A percentile compares a stretch with the other conserved stretches of the same genome.
These are phyloP conservation scores for Torrubiella hemipterigena DNA, from an alignment of 2,329 filamentous ascomycete genomes.

Conservation along the genomic window DNA sequence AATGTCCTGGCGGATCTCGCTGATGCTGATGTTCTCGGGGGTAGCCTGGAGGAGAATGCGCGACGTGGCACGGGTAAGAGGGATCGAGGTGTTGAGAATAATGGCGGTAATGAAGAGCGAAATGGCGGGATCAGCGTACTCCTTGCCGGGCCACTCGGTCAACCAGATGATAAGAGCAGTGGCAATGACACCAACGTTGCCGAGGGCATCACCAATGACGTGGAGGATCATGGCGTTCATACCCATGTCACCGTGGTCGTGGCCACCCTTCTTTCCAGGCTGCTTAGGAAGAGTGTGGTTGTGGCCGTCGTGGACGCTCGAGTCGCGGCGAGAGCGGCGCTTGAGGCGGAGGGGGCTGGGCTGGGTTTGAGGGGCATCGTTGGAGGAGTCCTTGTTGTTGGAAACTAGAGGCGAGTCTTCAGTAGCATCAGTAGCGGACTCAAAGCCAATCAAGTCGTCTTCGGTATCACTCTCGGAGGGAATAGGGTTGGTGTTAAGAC, in stretches of 20 bases:
- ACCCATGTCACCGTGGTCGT: constrained; percentile 81
- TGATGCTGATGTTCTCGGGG: constrained; percentile 74
- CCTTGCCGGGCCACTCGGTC: constrained; percentile 66
- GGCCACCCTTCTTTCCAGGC: constrained; percentile 47
- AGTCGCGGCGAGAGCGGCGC: constrained; percentile 29
- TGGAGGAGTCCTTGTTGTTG: constrained; percentile 17
- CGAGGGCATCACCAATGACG: constrained; percentile 71
- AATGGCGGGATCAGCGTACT: constrained; percentile 83
- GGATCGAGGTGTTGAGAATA: constrained; percentile 62
- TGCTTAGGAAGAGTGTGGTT: constrained; percentile 70
- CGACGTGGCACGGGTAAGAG: constrained; percentile 66
- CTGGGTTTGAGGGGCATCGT: constrained; percentile 12
- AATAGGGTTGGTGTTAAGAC: constrained; percentile 31
- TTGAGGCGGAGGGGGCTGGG: constrained; percentile 12
- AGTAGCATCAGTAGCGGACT: constrained; percentile 26
- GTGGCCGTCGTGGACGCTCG: constrained; percentile 55
- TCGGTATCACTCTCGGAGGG: constrained; percentile 44
- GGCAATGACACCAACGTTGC: constrained; percentile 74
- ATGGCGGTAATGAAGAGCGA: constrained; percentile 87
- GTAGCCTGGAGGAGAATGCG: constrained; percentile 92
- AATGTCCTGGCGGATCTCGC: constrained; percentile 89
- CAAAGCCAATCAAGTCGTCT: constrained; percentile 31
- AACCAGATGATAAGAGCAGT: constrained; percentile 87
- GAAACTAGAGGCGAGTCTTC: constrained; percentile 38
- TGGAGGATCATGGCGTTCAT: constrained; percentile 79